Conservation (phyloP, 208 protist species). For the Endotrypanum monterogeii region DNA sequence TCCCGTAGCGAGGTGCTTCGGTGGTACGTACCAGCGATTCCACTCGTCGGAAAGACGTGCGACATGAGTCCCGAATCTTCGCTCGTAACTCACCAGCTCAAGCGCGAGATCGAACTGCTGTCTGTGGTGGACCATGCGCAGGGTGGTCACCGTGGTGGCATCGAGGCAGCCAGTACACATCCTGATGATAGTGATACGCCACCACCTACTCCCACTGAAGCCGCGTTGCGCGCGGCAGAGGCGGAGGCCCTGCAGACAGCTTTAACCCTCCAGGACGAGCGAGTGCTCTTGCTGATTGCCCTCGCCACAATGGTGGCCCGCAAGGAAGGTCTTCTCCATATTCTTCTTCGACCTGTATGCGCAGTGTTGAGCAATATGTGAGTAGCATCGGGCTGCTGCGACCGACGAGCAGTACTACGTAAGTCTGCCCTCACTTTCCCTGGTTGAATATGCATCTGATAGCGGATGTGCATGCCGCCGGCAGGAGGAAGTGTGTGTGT, state of each 20-base stretch:
- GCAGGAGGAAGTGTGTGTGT: too few species aligned
- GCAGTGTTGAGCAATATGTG: constrained; percentile 65
- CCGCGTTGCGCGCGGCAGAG: constrained; percentile 15
- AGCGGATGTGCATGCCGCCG: not conserved
- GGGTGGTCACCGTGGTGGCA: constrained; percentile 29
- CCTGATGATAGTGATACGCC: constrained; percentile 10
- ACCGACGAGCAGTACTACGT: not conserved
- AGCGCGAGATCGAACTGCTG: constrained; percentile 41
- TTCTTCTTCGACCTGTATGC: constrained; percentile 66
- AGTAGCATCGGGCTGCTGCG: not conserved
- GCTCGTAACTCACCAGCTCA: constrained; percentile 30
- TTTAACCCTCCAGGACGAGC: constrained; percentile 68
- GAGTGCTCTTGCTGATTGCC: constrained; percentile 67
- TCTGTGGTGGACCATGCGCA: constrained; percentile 34
- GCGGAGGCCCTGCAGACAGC: constrained; percentile 45
- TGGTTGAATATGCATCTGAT: constrained; percentile 1
- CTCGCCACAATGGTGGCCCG: constrained; percentile 77
- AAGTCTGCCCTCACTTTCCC: too few species aligned
- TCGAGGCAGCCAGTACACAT: constrained; percentile 25
- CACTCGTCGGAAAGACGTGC: constrained; percentile 14
- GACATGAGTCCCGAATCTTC: constrained; percentile 22
- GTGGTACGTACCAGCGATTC: constrained; percentile 33
- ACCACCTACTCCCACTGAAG: constrained; percentile 18
- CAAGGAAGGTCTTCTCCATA: constrained; percentile 72
- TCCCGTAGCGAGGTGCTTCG: constrained; percentile 41